Conservation (phyloP, 148 eudicot species). For the Camellia granthamiana region DNA sequence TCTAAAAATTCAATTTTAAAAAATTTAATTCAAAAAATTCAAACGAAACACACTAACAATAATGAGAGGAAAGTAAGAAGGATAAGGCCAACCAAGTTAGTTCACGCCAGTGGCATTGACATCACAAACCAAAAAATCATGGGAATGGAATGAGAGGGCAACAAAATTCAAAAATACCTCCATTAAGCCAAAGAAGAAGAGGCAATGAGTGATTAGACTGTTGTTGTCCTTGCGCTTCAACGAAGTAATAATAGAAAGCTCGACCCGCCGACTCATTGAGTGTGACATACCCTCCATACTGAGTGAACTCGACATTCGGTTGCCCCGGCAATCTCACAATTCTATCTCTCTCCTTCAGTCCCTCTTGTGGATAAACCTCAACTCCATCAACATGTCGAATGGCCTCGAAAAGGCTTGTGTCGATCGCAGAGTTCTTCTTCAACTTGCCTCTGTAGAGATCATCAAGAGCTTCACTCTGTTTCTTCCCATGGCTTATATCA, state of each 20-base stretch:
- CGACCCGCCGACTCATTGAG: conserved; percentile 43
- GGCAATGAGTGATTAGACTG: conserved; percentile 31
- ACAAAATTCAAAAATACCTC: conserved; percentile 40
- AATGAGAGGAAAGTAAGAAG: too few relatives aligned
- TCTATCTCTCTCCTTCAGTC: conserved; percentile 41
- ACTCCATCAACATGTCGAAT: background rate
- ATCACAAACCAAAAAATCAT: background rate
- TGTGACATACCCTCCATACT: conserved; percentile 65
- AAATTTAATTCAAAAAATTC: too few relatives aligned
- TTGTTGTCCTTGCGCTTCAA: conserved; percentile 22
- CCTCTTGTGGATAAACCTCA: conserved; percentile 28
- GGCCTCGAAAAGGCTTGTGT: conserved; percentile 21
- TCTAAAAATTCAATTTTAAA: too few relatives aligned
- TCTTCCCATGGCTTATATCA: conserved; percentile 14
- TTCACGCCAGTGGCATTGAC: background rate
- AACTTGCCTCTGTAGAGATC: conserved; percentile 27
- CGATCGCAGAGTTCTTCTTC: conserved; percentile 8
- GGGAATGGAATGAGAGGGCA: background rate
- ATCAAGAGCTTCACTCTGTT: conserved; percentile 27
- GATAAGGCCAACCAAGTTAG: background rate
- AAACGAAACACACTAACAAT: too few relatives aligned
- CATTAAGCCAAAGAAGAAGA: conserved; percentile 86
- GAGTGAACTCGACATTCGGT: conserved; percentile 47
- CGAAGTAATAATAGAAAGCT: conserved; percentile 64
- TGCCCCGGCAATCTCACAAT: conserved; percentile 54